Base-by-base conservation (phyloP, 2,329 filamentous ascomycete species). In the Ascochyta koolunga region DNA sequence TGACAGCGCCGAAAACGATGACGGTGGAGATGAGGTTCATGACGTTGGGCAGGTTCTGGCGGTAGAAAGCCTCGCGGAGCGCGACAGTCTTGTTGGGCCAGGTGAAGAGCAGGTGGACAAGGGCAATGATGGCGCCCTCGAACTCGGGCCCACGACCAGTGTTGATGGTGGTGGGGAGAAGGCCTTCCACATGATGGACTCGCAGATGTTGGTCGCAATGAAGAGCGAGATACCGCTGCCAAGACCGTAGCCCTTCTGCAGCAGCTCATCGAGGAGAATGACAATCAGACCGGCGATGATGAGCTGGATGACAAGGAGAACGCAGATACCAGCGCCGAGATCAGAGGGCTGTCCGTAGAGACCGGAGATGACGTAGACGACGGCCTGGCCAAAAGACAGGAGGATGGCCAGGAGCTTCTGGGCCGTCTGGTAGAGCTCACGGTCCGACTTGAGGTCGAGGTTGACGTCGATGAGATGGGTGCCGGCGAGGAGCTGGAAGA, bases 391-490 rank as follows among this genome's bases (percentile, higher is more conserved):
- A 79, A 96, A 95, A 62, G 93, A 96, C 68, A 99, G 86, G 76
- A 99, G 96, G 75, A 99, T 96, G 68, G 95, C 95, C 72, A 76
- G 67, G 65, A 79, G 89, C 84, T 99, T 99, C 86, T 99, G 95
- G 51, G 96, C 95, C 62, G 93, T 99, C 84, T 99, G 95, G 87
- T 99, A 99, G 64, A 99, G 88, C 84, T 99, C 95, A 80, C 95
- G 95, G 80, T 99, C 95, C 78, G 93, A 95, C 86, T 99, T 99
- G 79, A 98, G 89, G 85, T 99, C 95, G 72, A 99, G 90, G 86
- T 99, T 98, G 84, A 99, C 93, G 78, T 99, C 95, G 80, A 99
- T 98, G 82, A 98, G 89, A 86, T 99, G 95, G 78, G 95, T 99
- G 76, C 95, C 95, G 74, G 95, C 95, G 65, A 99, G 90, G 73